Evolutionary conservation across 2,329 filamentous ascomycete species (phyloP), one percentile per base, ranked within the genome.

Genomic region (Alternaria gansuensis): DNA sequence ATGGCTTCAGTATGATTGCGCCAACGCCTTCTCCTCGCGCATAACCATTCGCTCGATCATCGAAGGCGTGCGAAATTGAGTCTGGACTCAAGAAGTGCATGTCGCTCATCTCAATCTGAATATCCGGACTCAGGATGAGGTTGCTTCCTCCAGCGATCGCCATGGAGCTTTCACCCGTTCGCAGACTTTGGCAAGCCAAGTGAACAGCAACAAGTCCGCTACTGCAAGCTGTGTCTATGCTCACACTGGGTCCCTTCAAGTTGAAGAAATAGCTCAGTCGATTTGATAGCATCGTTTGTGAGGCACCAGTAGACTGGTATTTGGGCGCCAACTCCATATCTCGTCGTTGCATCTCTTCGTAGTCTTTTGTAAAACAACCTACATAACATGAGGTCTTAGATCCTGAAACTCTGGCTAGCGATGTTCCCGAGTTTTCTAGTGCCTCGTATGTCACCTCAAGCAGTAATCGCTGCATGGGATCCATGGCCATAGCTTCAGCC

Each of bases 1-100:
- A 53, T 23, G 60, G 64, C 37, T 75, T 75, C 4, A 77, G 60
- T 31, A 76, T 49, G 4, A 77, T 39, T 9, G 55, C 61, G 2
- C 55, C 65, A 3, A 85, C 77, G 0, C 87, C 88, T 66, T 90
- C 88, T 1, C 87, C 88, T 37, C 87, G 80, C 0, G 84, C 86
- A 65, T 89, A 90, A 0, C 88, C 88, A 57, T 85, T 84, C 10
- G 85, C 88, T 1, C 80, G 78, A 10, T 78, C 70, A 64, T 88
- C 87, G 52, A 72, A 79, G 41, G 68, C 71, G 46, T 63, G 65
- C 8, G 61, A 72, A 26, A 62, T 65, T 2, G 74, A 73, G 39
- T 74, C 68, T 10, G 73, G 70, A 5, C 69, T 73, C 23, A 77
- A 64, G 39, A 68, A 58, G 40, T 66, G 57, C 53, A 60, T 64